These are phyloP conservation scores for Dioszegia aurantiaca DNA, from an alignment of 768 basidiomycete genomes.

Conservation along the genomic window DNA sequence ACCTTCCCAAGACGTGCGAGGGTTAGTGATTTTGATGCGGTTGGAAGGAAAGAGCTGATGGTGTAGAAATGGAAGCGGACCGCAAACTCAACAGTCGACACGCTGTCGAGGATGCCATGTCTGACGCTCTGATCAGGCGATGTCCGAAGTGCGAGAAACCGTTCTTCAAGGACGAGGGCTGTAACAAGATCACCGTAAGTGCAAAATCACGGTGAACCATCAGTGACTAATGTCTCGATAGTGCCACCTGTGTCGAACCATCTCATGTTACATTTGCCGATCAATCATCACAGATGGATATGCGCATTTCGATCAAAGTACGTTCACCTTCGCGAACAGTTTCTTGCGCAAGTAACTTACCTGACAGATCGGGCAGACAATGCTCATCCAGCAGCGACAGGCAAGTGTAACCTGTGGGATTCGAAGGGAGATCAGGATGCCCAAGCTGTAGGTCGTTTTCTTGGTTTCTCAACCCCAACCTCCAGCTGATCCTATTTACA, in stretches of 20 bases:
- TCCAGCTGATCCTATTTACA: slow-evolving; percentile 10
- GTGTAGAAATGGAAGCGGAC: slow-evolving; percentile 65
- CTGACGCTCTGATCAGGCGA: slow-evolving; percentile 76
- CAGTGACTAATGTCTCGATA: too few relatives aligned
- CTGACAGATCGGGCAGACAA: slow-evolving; percentile 14
- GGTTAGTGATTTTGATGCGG: slow-evolving; percentile 23
- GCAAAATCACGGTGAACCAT: too few relatives aligned
- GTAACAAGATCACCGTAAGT: slow-evolving; percentile 71
- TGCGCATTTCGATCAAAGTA: slow-evolving; percentile 47
- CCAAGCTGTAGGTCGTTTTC: slow-evolving; percentile 27
- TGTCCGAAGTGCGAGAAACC: slow-evolving; percentile 84
- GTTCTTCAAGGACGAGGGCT: slow-evolving; percentile 54
- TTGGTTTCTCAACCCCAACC: neutral
- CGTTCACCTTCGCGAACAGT: neutral
- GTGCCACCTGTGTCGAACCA: slow-evolving; percentile 62
- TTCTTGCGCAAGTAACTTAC: neutral
- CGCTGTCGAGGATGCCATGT: slow-evolving; percentile 89
- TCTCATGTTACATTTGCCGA: slow-evolving; percentile 83
- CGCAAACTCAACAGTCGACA: slow-evolving; percentile 71
- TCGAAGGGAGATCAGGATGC: slow-evolving; percentile 18
- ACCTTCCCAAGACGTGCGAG: slow-evolving; percentile 53
- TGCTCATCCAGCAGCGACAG: neutral
- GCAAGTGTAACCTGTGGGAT: slow-evolving; percentile 44
- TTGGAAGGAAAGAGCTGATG: neutral
- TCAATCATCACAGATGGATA: slow-evolving; percentile 58